Evolutionary conservation across 1,284 basidiomycete genomes (phyloP).

Genomic region (Papiliotrema laurentii): DNA sequence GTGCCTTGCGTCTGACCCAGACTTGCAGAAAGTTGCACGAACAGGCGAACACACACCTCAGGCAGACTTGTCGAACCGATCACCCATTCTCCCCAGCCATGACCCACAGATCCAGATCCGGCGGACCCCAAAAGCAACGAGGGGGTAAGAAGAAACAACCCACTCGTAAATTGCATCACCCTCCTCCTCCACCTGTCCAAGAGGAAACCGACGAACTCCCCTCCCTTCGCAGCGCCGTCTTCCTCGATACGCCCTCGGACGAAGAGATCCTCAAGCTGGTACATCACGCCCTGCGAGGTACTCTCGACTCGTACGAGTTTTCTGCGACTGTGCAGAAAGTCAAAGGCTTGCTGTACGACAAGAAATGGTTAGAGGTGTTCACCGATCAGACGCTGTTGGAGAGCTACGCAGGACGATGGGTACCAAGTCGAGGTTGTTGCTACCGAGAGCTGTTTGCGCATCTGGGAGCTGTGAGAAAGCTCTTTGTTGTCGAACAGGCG

Average conservation of each 20-base stretch:
- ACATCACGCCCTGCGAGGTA: constrained; percentile 17
- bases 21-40: no score
- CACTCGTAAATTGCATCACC: constrained; percentile 26
- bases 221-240: neutral
- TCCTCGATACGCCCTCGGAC: constrained; percentile 26
- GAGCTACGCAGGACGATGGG: constrained; percentile 50
- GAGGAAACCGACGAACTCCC: neutral
- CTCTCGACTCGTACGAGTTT: constrained; percentile 24
- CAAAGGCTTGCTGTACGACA: constrained; percentile 42
- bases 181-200: constrained; percentile 9
- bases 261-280: constrained; percentile 33
- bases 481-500: constrained; percentile 11
- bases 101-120: constrained; percentile 39
- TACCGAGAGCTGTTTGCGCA: constrained; percentile 47
- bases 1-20: no score
- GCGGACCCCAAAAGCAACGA: constrained; percentile 18
- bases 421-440: constrained; percentile 46
- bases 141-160: neutral
- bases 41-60: no score
- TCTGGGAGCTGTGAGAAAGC: constrained; percentile 25
- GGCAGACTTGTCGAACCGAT: no score
- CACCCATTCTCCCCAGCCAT: no score
- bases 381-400: constrained; percentile 32
- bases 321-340: constrained; percentile 36
- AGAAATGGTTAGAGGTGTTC: constrained; percentile 47